phyloP scores from a whole-genome alignment of 2,329 filamentous ascomycete genomes.

The Shiraia bambusicola region DNA sequence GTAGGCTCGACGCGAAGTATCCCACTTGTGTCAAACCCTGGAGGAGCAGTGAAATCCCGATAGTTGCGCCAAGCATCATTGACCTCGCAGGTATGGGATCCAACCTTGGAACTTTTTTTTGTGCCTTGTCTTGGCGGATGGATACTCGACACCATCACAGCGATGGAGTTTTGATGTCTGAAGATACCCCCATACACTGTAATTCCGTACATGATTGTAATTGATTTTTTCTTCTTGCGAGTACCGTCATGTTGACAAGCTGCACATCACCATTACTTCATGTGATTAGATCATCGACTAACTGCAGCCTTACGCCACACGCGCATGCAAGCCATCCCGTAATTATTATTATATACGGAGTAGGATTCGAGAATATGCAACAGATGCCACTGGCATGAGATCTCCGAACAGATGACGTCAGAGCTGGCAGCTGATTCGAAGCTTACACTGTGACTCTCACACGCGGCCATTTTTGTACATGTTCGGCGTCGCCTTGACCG shows the following conservation, averaged over 20 bases:
- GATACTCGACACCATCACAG: constrained; percentile 4
- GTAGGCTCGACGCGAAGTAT: constrained; percentile 19
- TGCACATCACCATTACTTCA: constrained; percentile 10
- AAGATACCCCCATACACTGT: constrained; percentile 4
- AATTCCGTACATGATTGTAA: constrained; percentile 2
- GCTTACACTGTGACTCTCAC: too few relatives aligned
- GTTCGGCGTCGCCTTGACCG: too few relatives aligned
- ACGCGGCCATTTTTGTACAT: too few relatives aligned
- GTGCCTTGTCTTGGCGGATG: constrained; percentile 1
- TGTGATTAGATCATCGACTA: constrained; percentile 12
- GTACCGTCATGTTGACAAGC: too few relatives aligned
- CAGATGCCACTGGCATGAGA: constrained; percentile 12
- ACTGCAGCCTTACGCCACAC: constrained; percentile 13
- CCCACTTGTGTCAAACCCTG: constrained; percentile 18
- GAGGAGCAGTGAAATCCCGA: constrained; percentile 25
- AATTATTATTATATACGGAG: too few relatives aligned
- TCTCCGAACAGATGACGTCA: constrained; percentile 33
- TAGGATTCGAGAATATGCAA: too few relatives aligned
- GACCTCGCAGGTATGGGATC: constrained; percentile 6
- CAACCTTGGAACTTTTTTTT: too few relatives aligned
- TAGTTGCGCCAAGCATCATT: constrained; percentile 19
- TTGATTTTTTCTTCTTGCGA: not conserved
- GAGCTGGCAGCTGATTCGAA: too few relatives aligned
- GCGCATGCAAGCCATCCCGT: constrained; percentile 25
- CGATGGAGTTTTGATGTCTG: not conserved